Evolutionary conservation across 2,329 filamentous ascomycete species (phyloP), one percentile per base, ranked within the genome.

Genomic region (Cladosporium phlei): DNA sequence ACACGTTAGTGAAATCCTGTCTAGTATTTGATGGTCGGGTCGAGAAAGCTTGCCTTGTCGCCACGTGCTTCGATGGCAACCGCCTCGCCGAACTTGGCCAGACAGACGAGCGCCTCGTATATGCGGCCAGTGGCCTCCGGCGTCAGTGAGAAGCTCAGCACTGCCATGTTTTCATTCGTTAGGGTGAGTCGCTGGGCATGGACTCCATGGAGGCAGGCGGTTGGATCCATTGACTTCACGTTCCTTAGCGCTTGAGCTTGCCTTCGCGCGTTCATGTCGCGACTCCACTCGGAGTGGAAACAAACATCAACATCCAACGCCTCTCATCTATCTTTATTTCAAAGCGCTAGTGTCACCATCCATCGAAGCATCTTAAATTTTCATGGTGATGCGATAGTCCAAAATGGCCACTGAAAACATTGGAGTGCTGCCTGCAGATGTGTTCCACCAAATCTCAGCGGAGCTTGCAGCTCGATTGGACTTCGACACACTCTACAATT

Each of bases 21-120:
- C 35, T 38, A 19, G 12, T 19, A 9, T 16, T n/a, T n/a, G n/a
- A n/a, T n/a, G n/a, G n/a, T n/a, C n/a, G n/a, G n/a, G n/a, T n/a
- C n/a, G n/a, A n/a, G n/a, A n/a, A 29, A 33, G 21, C 62, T 21
- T 66, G 85, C 85, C 63, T 77, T 79, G 58, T 88, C 83, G 52
- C 75, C 78, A 56, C 77, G 76, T 25, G 84, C 83, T 64, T 90
- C 86, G 30, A 91, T 73, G 20, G 80, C 85, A 16, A 91, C 85
- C 35, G 84, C 79, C 56, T 91, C 86, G 63, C 83, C 86, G 69
- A 91, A 90, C 65, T 88, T 88, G 59, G 79, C 78, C 20, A 91
- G 74, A 63, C 86, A 91, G 17, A 80, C 73, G 47, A 91, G 76
- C 19, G 82, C 77, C 64, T 90, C 86, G 57, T 88, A 83, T 34